Conservation (phyloP, 2,329 filamentous ascomycete genomes). For the Colletotrichum costaricense region DNA sequence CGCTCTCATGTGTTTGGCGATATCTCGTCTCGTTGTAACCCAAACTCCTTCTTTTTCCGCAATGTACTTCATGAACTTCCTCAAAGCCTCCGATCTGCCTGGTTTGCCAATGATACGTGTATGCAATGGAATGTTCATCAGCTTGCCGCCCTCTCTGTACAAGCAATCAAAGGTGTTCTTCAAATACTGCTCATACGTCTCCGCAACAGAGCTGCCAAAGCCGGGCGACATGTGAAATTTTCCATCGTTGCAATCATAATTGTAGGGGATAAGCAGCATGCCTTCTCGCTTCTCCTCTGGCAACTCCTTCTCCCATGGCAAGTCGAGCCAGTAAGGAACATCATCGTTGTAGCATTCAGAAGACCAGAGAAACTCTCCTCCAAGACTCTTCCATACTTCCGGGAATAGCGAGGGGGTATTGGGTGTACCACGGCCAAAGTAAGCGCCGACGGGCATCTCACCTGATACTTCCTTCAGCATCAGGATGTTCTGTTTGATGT, state of each 20-base stretch:
- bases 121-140: slow-evolving; percentile 56
- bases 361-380: slow-evolving; percentile 42
- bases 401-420: slow-evolving; percentile 41
- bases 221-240: slow-evolving; percentile 57
- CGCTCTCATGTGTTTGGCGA: slow-evolving; percentile 51
- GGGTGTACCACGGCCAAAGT: slow-evolving; percentile 47
- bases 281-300: slow-evolving; percentile 47
- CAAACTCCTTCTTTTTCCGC: slow-evolving; percentile 53
- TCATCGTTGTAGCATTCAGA: slow-evolving; percentile 45
- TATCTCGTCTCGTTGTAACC: slow-evolving; percentile 55
- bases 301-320: slow-evolving; percentile 42
- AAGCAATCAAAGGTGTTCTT: slow-evolving; percentile 54
- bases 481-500: slow-evolving; percentile 50
- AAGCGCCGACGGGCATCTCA: slow-evolving; percentile 47
- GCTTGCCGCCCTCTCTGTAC: slow-evolving; percentile 53
- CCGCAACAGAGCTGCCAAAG: slow-evolving; percentile 50
- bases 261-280: slow-evolving; percentile 51
- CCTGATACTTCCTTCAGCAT: slow-evolving; percentile 47
- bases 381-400: slow-evolving; percentile 43
- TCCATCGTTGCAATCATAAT: slow-evolving; percentile 53
- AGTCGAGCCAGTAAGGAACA: slow-evolving; percentile 43
- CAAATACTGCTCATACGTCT: slow-evolving; percentile 52
- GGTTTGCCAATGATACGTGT: slow-evolving; percentile 53
- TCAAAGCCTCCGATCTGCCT: slow-evolving; percentile 49
- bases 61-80: slow-evolving; percentile 53